A percentile compares a stretch with the other conserved stretches of the same genome.
Conservation (phyloP, 1,284 basidiomycete genomes). For the Pascua guehoae region DNA sequence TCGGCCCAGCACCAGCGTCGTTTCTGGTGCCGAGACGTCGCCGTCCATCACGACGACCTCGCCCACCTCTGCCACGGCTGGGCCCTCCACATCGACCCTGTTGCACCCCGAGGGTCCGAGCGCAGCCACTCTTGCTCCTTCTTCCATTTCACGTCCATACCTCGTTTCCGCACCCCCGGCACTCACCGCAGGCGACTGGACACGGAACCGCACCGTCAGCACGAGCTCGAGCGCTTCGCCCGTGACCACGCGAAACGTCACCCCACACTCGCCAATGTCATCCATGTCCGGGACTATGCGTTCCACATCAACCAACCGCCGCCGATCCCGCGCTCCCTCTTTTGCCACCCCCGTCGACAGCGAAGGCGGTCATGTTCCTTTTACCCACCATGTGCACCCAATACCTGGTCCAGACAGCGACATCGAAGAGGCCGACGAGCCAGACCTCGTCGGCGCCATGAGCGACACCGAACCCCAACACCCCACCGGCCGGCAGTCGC, state of each 20-base stretch:
- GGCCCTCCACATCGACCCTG: not conserved
- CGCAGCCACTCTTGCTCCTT: not conserved
- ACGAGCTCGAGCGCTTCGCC: constrained; percentile 1
- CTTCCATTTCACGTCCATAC: constrained; percentile 16
- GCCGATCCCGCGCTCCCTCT: constrained; percentile 2
- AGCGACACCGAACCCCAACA: too few relatives aligned
- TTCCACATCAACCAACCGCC: not conserved
- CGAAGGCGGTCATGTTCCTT: constrained; percentile 36
- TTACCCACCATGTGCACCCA: constrained; percentile 32
- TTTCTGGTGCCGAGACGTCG: not conserved
- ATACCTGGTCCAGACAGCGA: constrained; percentile 3
- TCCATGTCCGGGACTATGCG: not conserved
- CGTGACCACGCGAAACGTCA: constrained; percentile 4
- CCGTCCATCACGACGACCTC: not conserved
- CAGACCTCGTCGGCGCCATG: not conserved
- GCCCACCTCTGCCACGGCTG: constrained; percentile 2
- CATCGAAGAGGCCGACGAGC: constrained; percentile 20
- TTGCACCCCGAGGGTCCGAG: not conserved
- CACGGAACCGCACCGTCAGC: constrained; percentile 17
- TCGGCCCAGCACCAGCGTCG: too few relatives aligned
- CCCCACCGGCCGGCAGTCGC: too few relatives aligned
- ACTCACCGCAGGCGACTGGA: constrained; percentile 22
- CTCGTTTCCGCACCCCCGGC: constrained; percentile 40
- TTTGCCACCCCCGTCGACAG: constrained; percentile 7
- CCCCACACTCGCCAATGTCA: not conserved